Percentiles rank a stretch among this genome's conserved stretches.
Conservation (phyloP, 768 basidiomycete species). For the Kwoniella mangroviensis region DNA sequence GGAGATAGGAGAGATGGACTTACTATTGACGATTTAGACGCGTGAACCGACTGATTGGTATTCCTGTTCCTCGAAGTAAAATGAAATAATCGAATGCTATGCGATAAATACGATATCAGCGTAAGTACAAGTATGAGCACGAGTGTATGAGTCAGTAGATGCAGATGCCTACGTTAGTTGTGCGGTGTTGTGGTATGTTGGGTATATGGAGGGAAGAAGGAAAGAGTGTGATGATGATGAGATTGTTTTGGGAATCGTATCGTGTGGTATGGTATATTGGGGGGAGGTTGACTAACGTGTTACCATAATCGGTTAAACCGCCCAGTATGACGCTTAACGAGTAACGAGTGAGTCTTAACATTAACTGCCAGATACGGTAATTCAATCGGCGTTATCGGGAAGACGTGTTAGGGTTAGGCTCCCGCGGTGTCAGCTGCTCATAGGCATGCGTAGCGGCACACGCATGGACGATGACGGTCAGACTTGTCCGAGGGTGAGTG, state of each 20-base stretch:
- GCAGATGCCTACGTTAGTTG: slow-evolving; percentile 5
- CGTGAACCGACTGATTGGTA: neutral
- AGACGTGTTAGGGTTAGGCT: neutral
- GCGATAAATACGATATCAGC: neutral
- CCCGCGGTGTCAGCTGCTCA: neutral
- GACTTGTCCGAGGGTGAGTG: neutral
- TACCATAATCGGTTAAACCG: slow-evolving; percentile 16
- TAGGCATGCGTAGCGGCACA: slow-evolving; percentile 5
- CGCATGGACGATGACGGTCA: neutral
- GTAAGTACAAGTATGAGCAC: neutral
- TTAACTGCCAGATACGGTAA: slow-evolving; percentile 6
- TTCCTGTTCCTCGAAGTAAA: slow-evolving; percentile 2
- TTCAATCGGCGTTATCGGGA: slow-evolving; percentile 9
- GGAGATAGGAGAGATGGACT: neutral
- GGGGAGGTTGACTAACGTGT: neutral
- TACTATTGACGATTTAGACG: slow-evolving; percentile 5
- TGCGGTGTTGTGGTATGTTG: slow-evolving; percentile 10
- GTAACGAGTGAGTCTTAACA: neutral
- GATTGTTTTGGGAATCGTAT: neutral
- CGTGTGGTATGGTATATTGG: neutral
- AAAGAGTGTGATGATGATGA: neutral
- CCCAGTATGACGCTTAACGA: slow-evolving; percentile 2
- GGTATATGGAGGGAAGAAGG: neutral
- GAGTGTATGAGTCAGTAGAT: neutral
- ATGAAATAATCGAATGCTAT: neutral